Percentiles rank a stretch among this genome's conserved stretches.
Conservation (phyloP, 1,139 yeast genomes). For the Groenewaldozyma auringiensis region DNA sequence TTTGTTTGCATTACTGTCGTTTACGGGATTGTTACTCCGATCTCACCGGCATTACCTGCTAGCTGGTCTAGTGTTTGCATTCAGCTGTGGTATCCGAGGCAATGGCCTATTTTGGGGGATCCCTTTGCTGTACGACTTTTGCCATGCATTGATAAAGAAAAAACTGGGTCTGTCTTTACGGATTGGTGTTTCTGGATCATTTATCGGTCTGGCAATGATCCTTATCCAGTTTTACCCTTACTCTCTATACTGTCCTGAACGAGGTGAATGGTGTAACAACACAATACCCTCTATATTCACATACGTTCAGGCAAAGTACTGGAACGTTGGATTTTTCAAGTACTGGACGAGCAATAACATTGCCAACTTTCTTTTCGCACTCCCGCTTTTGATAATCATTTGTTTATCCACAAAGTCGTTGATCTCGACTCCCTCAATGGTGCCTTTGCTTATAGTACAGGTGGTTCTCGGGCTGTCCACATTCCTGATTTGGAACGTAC, state of each 20-base stretch:
- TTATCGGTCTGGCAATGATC: slow-evolving; percentile 43
- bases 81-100: slow-evolving; percentile 60
- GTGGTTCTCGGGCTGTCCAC: slow-evolving; percentile 43
- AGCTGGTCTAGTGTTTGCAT: slow-evolving; percentile 53
- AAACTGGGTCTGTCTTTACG: slow-evolving; percentile 4
- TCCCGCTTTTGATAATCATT: slow-evolving; percentile 44
- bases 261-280: slow-evolving; percentile 53
- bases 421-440: not conserved
- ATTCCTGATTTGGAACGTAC: slow-evolving; percentile 68
- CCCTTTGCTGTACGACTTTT: slow-evolving; percentile 50
- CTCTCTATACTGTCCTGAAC: slow-evolving; percentile 46
- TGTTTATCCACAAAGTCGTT: not conserved
- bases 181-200: slow-evolving; percentile 44
- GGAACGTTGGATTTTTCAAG: slow-evolving; percentile 73
- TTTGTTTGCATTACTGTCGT: slow-evolving; percentile 55
- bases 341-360: slow-evolving; percentile 79
- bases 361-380: slow-evolving; percentile 75
- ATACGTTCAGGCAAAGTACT: slow-evolving; percentile 73
- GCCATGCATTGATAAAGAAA: slow-evolving; percentile 3
- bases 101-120: slow-evolving; percentile 71
- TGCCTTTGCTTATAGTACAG: slow-evolving; percentile 26
- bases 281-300: slow-evolving; percentile 54
- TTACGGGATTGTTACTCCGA: slow-evolving; percentile 50
- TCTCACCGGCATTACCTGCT: slow-evolving; percentile 33
- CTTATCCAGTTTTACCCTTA: slow-evolving; percentile 49